Evolutionary conservation across 2,329 filamentous ascomycete genomes (phyloP), one percentile per base, ranked within the genome.

Genomic region (Cladophialophora bantiana): DNA sequence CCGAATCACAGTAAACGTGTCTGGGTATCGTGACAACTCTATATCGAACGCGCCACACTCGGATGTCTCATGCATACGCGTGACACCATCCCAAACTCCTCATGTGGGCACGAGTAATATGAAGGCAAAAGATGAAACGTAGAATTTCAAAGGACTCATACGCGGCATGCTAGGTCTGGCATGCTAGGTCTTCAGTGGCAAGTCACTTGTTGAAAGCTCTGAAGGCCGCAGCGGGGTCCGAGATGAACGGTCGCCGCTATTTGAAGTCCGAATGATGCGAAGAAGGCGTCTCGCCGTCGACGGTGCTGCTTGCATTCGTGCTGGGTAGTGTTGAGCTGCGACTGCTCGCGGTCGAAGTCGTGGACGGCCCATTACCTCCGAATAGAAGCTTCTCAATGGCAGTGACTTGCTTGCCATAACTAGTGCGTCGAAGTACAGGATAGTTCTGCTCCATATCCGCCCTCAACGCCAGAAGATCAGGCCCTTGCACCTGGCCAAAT

Each of bases 301-400:
- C 18, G n/a, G 42, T 62, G 54, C 86, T 85, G 73, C 87, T 88
- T 42, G 83, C 83, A 70, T 83, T 87, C 2, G 87, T 86, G 76
- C 88, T 91, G 4, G 88, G 86, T 2, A 89, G 83, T 67, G 85
- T 88, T 75, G 83, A 88, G 75, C 86, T 91, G 72, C 88, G 87
- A 1, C 89, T 89, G 69, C 88, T 91, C 74, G 90, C 45, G n/a
- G 59, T 62, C 26, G 54, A 59, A 50, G 36, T 62, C 13, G 54
- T 34, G 15, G 48, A 48, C 86, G 86, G 72, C 89, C 89, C 71
- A 85, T 89, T 1, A 89, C 90, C 62, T 92, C 56, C 65, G 52
- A 63, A 77, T 59, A 57, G 75, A 70, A 60, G 74, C 66, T 85
- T 85, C 66, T 90, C 88, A 45, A 90, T 86, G 1, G 87, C 87